Evolutionary conservation across 208 protist species (phyloP).

Genomic region (Leptomonas seymouri): DNA sequence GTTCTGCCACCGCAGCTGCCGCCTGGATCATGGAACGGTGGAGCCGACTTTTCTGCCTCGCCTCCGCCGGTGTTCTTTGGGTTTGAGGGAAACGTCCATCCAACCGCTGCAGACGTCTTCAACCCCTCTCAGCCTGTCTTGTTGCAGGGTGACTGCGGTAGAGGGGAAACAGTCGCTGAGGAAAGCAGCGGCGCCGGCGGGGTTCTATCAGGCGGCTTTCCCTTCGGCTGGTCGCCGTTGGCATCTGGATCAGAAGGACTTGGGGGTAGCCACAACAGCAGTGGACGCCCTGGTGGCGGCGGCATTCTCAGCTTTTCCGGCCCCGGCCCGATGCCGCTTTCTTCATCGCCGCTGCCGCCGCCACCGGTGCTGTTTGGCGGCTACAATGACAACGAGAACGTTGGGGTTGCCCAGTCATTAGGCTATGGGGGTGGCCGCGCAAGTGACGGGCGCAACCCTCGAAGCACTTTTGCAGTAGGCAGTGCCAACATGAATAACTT

Average conservation of each 20-base stretch:
- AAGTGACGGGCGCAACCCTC: constrained; percentile 4
- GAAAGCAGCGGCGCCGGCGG: neutral
- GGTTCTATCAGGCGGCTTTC: neutral
- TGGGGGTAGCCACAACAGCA: neutral
- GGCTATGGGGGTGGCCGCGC: neutral
- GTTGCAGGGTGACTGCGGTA: neutral
- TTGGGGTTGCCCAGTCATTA: too few species aligned
- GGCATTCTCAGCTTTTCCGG: constrained; percentile 6
- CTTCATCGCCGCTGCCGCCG: neutral
- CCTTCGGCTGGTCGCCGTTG: constrained; percentile 28
- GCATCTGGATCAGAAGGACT: neutral
- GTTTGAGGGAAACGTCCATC: neutral
- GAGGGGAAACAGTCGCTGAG: neutral
- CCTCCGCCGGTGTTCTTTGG: constrained; percentile 4
- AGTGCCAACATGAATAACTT: constrained; percentile 4
- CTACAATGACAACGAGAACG: neutral
- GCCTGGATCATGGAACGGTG: neutral
- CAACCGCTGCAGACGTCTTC: neutral
- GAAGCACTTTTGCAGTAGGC: neutral
- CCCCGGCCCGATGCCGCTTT: neutral
- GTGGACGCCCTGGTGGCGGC: neutral
- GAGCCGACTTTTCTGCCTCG: neutral
- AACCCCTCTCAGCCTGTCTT: constrained; percentile 1
- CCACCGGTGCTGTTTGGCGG: constrained; percentile 13
- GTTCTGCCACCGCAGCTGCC: neutral